A percentile compares a stretch with the other conserved stretches of the same genome.
Conservation (phyloP, 2,329 filamentous ascomycete genomes). For the Incumbomyces delicatus region DNA sequence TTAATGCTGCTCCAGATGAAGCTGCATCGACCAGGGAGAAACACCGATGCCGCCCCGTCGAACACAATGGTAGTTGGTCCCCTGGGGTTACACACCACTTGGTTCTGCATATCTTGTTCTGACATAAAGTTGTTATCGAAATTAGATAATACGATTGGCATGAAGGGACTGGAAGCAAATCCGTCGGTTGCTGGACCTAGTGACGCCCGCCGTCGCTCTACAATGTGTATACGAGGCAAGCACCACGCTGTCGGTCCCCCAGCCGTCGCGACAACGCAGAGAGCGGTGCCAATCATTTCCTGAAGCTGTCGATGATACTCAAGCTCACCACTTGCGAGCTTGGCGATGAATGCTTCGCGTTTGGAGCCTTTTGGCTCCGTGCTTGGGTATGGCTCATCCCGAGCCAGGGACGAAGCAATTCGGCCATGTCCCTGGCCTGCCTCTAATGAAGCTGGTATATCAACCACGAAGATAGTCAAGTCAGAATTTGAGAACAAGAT, state of each 20-base stretch:
- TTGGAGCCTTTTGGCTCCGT: slow-evolving; percentile 44
- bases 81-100: slow-evolving; percentile 2
- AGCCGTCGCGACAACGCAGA: slow-evolving; percentile 24
- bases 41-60: slow-evolving; percentile 26
- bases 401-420: slow-evolving; percentile 38
- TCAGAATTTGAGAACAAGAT: slow-evolving; percentile 43
- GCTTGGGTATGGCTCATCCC: slow-evolving; percentile 37
- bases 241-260: slow-evolving; percentile 8
- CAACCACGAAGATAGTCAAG: slow-evolving; percentile 41
- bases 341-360: slow-evolving; percentile 30
- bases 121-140: slow-evolving; percentile 2
- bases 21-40: slow-evolving; percentile 40
- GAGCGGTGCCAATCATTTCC: slow-evolving; percentile 29
- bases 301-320: slow-evolving; percentile 22
- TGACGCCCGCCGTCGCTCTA: slow-evolving; percentile 1
- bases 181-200: not conserved
- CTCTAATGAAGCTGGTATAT: slow-evolving; percentile 50
- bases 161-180: not conserved
- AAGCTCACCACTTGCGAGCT: slow-evolving; percentile 26
- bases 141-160: slow-evolving; percentile 5
- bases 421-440: slow-evolving; percentile 35
- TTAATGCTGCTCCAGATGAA: slow-evolving; percentile 38
- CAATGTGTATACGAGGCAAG: slow-evolving; percentile 2
- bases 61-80: slow-evolving; percentile 9
- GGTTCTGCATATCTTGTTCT: slow-evolving; percentile 20